Conservation (phyloP, 495 filamentous ascomycete genomes). For the Evansstolkia leycettana region DNA sequence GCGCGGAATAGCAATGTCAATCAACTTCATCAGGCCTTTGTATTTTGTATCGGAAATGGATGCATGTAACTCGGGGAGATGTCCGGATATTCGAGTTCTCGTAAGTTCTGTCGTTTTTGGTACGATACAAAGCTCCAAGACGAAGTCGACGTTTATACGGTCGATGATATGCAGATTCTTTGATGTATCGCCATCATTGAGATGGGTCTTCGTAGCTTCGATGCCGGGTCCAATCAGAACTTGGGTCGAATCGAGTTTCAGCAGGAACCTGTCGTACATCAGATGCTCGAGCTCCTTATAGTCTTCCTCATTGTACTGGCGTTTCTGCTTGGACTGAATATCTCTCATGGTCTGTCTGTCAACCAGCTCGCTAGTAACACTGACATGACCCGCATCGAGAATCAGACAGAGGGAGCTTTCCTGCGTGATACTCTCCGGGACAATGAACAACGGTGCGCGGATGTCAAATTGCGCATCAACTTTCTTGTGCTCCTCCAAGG, state of each 20-base stretch:
- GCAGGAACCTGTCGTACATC: conserved; percentile 90
- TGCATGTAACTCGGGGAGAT: conserved; percentile 84
- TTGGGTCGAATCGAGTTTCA: conserved; percentile 89
- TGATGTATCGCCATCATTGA: conserved; percentile 52
- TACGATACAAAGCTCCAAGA: conserved; percentile 81
- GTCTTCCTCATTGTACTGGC: conserved; percentile 79
- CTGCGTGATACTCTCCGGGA: conserved; percentile 81
- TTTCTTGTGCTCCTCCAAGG: conserved; percentile 93
- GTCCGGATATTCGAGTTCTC: conserved; percentile 78
- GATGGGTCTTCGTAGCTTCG: conserved; percentile 75
- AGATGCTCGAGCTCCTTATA: conserved; percentile 73
- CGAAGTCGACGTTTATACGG: conserved; percentile 92
- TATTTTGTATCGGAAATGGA: conserved; percentile 91
- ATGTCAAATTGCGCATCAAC: conserved; percentile 93
- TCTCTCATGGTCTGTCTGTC: conserved; percentile 80
- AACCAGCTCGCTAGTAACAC: conserved; percentile 83
- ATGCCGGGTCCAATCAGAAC: conserved; percentile 92
- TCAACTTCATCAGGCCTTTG: conserved; percentile 88
- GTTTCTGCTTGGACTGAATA: conserved; percentile 80
- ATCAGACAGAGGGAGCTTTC: conserved; percentile 77
- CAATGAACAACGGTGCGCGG: conserved; percentile 89
- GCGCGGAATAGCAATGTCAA: conserved; percentile 88
- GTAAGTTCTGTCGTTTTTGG: conserved; percentile 92
- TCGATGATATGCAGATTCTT: conserved; percentile 85
- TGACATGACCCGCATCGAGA: conserved; percentile 89